Evolutionary conservation across 139 green algal species (phyloP).

Genomic region (Axilococcus clingmanii): DNA sequence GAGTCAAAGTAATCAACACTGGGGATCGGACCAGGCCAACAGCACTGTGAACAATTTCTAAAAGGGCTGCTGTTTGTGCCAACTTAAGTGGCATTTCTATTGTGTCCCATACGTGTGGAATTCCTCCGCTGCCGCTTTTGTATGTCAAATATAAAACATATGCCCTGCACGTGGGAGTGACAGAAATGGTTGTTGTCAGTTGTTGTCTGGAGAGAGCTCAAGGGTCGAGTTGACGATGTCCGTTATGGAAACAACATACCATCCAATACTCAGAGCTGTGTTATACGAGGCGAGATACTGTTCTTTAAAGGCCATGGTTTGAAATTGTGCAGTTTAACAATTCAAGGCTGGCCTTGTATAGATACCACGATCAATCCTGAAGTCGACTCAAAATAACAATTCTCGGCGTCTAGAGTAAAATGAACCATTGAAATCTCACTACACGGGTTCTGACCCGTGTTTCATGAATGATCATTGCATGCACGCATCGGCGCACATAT

Average conservation of each 20-base stretch:
- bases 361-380: too few relatives aligned
- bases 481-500: too few relatives aligned
- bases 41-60: conserved; percentile 76
- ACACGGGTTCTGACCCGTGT: too few relatives aligned
- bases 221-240: not conserved
- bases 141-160: conserved; percentile 52
- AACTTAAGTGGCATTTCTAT: conserved; percentile 67
- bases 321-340: too few relatives aligned
- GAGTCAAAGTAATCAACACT: conserved; percentile 75
- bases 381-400: too few relatives aligned
- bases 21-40: conserved; percentile 73
- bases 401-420: too few relatives aligned
- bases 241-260: conserved; percentile 18
- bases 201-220: not conserved
- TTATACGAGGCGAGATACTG: conserved; percentile 67
- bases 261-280: conserved; percentile 33
- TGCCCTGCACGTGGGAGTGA: conserved; percentile 30
- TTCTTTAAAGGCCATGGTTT: conserved; percentile 7
- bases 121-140: not conserved
- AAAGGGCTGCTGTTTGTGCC: conserved; percentile 69
- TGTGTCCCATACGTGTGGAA: conserved; percentile 24
- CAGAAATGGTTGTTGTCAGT: not conserved
- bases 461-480: too few relatives aligned
- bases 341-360: too few relatives aligned
- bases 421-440: too few relatives aligned